Base-by-base conservation (phyloP, 2,329 filamentous ascomycete species). In the Cladophialophora chaetospira region DNA sequence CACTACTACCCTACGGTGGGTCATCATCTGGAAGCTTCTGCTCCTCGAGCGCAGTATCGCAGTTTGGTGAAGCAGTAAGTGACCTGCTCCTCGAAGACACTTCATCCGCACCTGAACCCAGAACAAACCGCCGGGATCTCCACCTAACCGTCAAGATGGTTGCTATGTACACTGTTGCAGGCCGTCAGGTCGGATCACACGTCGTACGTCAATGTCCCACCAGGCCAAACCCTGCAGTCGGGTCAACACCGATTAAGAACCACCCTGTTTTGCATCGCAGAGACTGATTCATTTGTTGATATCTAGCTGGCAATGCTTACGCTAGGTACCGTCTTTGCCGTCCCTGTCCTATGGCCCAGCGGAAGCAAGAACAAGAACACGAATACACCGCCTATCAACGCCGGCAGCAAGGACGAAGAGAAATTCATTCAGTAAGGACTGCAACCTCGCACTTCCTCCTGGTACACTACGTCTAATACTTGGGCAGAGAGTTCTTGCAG, bases 341-440 rank as follows among this genome's bases (percentile, higher is more conserved):
- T 76, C 59, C 71, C 73, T 63, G 75, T 67, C 59, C 70, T 78
- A 62, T 73, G 75, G 46, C 73, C 75, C 64, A 70, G 76, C 60
- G 77, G 77, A 60, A 76, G 76, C 62, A 69, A 70, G 53, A 72
- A 74, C 64, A 77, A 79, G 69, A 72, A 75, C 65, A 70, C 75
- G 60, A 73, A 75, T 62, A 74, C 73, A 58, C 84, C 84, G 53
- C 81, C 83, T 38, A 83, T 86, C 74, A 83, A 85, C 69, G 84
- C 84, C 51, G 76, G 77, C 68, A 86, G 81, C 76, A 85, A 85
- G 73, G 84, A 86, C 66, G 84, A 87, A 76, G 84, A 86, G 76
- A 79, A 80, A 68, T 87, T 87, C 72, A 84, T 87, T 69, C 81
- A 85, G 84, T 87, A 81, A 57, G 53, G 26, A 49, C 29, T n/a